Conservation (phyloP, 1,284 basidiomycete species). For the Meira miltonrushii region DNA sequence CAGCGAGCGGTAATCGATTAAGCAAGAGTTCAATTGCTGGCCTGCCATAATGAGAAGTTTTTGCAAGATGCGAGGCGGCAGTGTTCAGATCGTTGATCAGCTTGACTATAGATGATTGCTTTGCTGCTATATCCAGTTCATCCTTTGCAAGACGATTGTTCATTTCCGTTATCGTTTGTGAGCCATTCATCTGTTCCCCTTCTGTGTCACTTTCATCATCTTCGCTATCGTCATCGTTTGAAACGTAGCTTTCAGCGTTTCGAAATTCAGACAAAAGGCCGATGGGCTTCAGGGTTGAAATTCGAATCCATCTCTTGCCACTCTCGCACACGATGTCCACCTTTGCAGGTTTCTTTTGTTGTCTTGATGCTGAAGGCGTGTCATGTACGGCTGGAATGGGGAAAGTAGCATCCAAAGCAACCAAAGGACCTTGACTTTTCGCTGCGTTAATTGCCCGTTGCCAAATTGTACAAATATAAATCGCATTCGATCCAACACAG, state of each 20-base stretch:
- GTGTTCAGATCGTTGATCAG: slow-evolving; percentile 22
- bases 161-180: neutral
- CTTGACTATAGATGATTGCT: slow-evolving; percentile 25
- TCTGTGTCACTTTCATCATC: slow-evolving; percentile 3
- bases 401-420: slow-evolving; percentile 23
- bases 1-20: slow-evolving; percentile 23
- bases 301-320: slow-evolving; percentile 28
- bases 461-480: slow-evolving; percentile 29
- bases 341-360: slow-evolving; percentile 17
- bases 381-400: neutral
- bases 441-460: slow-evolving; percentile 28
- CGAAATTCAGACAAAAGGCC: slow-evolving; percentile 32
- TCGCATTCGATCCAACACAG: slow-evolving; percentile 23
- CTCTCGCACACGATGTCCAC: slow-evolving; percentile 32
- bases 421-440: slow-evolving; percentile 21
- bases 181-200: neutral
- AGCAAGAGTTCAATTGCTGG: slow-evolving; percentile 27
- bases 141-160: slow-evolving; percentile 1
- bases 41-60: slow-evolving; percentile 7
- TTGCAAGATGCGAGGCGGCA: slow-evolving; percentile 20
- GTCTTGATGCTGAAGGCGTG: neutral
- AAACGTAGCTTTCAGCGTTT: slow-evolving; percentile 36
- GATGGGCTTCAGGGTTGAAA: slow-evolving; percentile 28
- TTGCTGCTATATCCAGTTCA: slow-evolving; percentile 25
- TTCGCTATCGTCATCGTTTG: slow-evolving; percentile 13